phyloP scores from a whole-genome alignment of 1,139 yeast species.

The Yamadazyma taylorii region DNA sequence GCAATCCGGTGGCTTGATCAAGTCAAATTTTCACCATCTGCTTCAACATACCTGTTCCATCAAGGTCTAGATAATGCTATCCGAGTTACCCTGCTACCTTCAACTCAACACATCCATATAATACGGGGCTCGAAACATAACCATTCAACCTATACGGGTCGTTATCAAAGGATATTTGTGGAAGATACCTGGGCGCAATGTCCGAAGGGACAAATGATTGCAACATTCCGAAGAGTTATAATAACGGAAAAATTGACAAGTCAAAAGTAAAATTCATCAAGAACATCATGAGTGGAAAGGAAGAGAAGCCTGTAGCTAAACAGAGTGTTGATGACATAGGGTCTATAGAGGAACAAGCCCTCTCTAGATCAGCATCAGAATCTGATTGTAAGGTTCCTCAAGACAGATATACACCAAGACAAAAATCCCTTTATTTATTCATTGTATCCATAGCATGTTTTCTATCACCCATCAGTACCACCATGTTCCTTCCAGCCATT shows the following conservation, averaged over 20 bases:
- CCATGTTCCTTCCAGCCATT: conserved; percentile 50
- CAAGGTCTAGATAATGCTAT: too few species aligned
- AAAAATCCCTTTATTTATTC: conserved; percentile 14
- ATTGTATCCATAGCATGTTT: conserved; percentile 24
- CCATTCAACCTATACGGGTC: too few species aligned
- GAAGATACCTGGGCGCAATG: too few species aligned
- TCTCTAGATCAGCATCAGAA: neutral
- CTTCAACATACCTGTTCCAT: too few species aligned
- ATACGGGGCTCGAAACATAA: too few species aligned
- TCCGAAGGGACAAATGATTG: conserved; percentile 1
- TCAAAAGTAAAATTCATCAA: neutral
- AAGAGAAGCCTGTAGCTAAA: neutral
- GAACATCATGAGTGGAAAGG: too few species aligned
- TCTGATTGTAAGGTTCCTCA: conserved; percentile 3
- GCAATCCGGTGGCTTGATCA: too few species aligned
- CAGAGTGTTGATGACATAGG: neutral
- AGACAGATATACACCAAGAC: conserved; percentile 2
- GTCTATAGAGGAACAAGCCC: neutral
- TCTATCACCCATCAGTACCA: conserved; percentile 40
- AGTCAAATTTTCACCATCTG: too few species aligned
- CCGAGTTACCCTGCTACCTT: too few species aligned
- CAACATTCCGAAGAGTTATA: neutral
- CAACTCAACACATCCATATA: too few species aligned
- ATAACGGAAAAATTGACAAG: neutral
- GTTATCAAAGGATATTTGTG: too few species aligned